Evolutionary conservation across 176 grass and related monocot genomes (phyloP).

Genomic region (Lolium rigidum): DNA sequence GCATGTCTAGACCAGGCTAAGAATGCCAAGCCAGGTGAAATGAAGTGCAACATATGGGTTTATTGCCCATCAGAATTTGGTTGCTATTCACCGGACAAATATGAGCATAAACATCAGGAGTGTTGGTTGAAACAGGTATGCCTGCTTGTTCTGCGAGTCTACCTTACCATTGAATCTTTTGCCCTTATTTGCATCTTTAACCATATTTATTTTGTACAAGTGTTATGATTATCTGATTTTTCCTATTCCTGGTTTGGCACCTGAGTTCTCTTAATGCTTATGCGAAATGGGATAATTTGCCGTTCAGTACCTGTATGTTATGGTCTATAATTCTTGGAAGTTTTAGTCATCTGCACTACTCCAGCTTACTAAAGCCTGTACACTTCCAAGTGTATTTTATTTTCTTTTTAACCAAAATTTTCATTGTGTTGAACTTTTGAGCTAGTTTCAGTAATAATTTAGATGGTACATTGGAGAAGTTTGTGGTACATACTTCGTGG

Average conservation of each 20-base stretch:
- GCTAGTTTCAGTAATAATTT: constrained; percentile 21
- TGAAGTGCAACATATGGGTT: constrained; percentile 98
- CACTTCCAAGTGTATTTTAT: background rate
- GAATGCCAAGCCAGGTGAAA: constrained; percentile 77
- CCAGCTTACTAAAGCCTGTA: background rate
- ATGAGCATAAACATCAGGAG: constrained; percentile 99
- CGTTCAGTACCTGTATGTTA: constrained; percentile 9
- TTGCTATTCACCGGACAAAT: constrained; percentile 93
- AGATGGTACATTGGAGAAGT: constrained; percentile 7
- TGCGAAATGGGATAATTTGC: background rate
- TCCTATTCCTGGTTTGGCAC: background rate
- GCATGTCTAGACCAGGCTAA: constrained; percentile 93
- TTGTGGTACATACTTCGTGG: background rate
- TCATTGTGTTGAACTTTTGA: background rate
- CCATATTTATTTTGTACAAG: constrained; percentile 11
- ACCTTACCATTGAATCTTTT: background rate
- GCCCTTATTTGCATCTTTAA: constrained; percentile 17
- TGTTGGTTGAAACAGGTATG: constrained; percentile 98
- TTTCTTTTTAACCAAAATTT: constrained; percentile 1
- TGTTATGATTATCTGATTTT: background rate
- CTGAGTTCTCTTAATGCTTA: background rate
- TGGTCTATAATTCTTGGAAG: constrained; percentile 20
- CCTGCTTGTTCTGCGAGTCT: constrained; percentile 19
- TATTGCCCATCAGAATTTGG: constrained; percentile 98
- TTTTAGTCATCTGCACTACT: background rate